A percentile compares a stretch with the other conserved stretches of the same genome.
Evolutionary conservation across 257 asterid genomes (phyloP).

Genomic region (Nicotiana paniculata): DNA sequence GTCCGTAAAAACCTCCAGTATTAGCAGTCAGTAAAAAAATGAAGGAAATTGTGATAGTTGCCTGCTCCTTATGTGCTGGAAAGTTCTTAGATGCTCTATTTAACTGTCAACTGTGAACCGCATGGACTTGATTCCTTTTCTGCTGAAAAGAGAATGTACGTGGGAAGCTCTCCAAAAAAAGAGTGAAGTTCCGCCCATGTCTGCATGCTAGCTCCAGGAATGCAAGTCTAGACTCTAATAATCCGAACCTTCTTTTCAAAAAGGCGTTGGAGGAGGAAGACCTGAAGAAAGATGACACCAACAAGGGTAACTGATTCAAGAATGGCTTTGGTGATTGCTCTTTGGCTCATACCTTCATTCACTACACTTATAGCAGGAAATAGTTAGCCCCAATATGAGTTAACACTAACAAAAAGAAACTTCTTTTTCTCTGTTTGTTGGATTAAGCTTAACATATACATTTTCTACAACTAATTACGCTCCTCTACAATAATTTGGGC

Average conservation of each 20-base stretch:
- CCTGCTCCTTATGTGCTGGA: neutral
- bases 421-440: neutral
- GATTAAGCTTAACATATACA: neutral
- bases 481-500: too few relatives aligned
- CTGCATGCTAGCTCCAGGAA: neutral
- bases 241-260: slow-evolving; percentile 57
- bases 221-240: slow-evolving; percentile 52
- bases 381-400: neutral
- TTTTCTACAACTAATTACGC: too few relatives aligned
- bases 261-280: slow-evolving; percentile 55
- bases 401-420: neutral
- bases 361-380: slow-evolving; percentile 30
- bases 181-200: neutral
- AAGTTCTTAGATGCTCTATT: neutral
- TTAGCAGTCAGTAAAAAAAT: too few relatives aligned
- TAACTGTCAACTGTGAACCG: neutral
- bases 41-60: neutral
- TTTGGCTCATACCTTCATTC: slow-evolving; percentile 55
- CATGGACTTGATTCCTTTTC: neutral
- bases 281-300: slow-evolving; percentile 55
- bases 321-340: slow-evolving; percentile 66
- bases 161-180: neutral
- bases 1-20: neutral
- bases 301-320: slow-evolving; percentile 59
- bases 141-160: too few relatives aligned